These are phyloP conservation scores for Globisporangium nodosum DNA, from an alignment of 352 stramenopile genomes.

Conservation along the genomic window DNA sequence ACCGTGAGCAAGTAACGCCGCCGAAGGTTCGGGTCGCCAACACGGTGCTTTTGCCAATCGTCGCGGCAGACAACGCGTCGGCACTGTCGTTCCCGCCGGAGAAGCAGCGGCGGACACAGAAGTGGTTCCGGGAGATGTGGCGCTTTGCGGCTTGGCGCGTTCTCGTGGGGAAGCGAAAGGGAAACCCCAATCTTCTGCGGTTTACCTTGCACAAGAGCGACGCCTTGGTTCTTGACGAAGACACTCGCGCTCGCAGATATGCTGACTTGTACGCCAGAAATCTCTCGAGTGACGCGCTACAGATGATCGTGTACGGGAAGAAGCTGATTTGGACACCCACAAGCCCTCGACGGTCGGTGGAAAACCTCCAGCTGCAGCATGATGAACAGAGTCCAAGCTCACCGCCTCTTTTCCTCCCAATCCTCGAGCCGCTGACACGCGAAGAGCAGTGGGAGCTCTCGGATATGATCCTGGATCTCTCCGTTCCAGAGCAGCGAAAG, in stretches of 20 bases:
- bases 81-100: constrained; percentile 10
- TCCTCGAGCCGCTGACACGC: constrained; percentile 26
- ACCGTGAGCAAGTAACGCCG: constrained; percentile 32
- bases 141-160: constrained; percentile 51
- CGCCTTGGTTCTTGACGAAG: constrained; percentile 4
- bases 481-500: constrained; percentile 41
- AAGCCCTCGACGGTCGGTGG: constrained; percentile 12
- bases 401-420: constrained; percentile 17
- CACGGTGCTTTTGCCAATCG: constrained; percentile 31
- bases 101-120: constrained; percentile 29
- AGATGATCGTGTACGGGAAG: constrained; percentile 37
- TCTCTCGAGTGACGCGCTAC: constrained; percentile 30
- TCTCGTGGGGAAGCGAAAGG: constrained; percentile 23
- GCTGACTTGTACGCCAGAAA: constrained; percentile 55
- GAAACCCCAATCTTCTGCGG: constrained; percentile 9
- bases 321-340: constrained; percentile 13
- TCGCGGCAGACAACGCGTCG: constrained; percentile 12
- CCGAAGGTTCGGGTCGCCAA: constrained; percentile 25
- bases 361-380: neutral
- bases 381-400: neutral
- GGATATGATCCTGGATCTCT: constrained; percentile 43
- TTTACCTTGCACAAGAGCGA: constrained; percentile 2
- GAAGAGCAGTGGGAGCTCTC: constrained; percentile 62
- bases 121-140: constrained; percentile 69
- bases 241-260: constrained; percentile 19